Base-by-base conservation (phyloP, 805 yeast species). In the Tetrapisispora pingtungensis region DNA sequence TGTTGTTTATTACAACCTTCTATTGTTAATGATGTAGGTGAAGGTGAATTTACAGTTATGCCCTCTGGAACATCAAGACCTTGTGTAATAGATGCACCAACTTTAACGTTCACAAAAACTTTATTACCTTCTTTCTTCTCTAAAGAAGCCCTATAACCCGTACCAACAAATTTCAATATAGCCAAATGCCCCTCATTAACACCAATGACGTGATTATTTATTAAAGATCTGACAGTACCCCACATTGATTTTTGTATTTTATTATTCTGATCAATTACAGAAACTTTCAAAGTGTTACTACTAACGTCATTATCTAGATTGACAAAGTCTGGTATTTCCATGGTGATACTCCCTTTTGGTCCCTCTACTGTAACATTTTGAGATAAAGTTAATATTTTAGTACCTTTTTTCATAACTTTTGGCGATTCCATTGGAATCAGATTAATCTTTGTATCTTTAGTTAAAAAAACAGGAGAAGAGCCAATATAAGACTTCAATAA, bases 101-200 rank as follows among this genome's bases (percentile, higher is more conserved):
- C 82, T 61, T 93, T 88, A 63, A 90, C 74, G 47, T 77, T 74
- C 15, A 90, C 81, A 61, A 74, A 72, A 46, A 76, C 71, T 10
- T 68, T 70, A 24, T 70, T 67, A 18, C 10, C 17, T 6, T 17
- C 26, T 37, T 37, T 37, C 38, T 74, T 75, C 53, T 85, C 94
- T 17, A 90, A 60, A 48, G 77, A 72, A 2, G 94, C 96, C 66
- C 97, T 80, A 74, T 84, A 93, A 62, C 99, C 99, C 12, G 97
- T 90, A 52, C 99, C 99, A 15, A 87, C 94, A 53, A 93, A 81
- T 65, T 80, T 84, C 50, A 93, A 72, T 45, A 89, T 83, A 22
- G 93, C 78, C 49, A 87, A 66, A 62, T 93, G 97, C 13, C 97
- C 97, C 55, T 89, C 97, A 34, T 87, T 79, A 33, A 88, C 95